Evolutionary conservation across 2,329 filamentous ascomycete genomes (phyloP), one percentile per base, ranked within the genome.

Genomic region (Diaporthe capsici): DNA sequence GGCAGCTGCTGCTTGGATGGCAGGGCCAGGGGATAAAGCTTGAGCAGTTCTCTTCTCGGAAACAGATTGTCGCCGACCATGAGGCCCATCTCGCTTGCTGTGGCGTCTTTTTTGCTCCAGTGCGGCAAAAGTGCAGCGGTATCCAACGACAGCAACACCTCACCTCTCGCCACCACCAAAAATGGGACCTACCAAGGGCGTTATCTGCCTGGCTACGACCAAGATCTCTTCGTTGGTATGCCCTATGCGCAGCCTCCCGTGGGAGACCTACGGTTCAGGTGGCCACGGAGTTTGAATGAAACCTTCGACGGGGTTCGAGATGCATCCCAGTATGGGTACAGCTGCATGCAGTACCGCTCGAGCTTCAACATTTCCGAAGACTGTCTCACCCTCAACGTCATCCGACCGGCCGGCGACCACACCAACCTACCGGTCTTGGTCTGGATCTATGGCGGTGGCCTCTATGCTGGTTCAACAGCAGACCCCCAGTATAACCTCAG

Each of bases 401-500:
- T 88, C 31, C 83, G 86, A 1, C 85, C 86, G 0, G 77, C 84
- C 0, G 83, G 82, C 1, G 80, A 79, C n/a, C 73, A 81, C 17
- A 80, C 82, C 12, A 81, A 79, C 0, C 79, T 87, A 3, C 86
- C 86, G 2, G 86, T 88, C 58, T 73, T 85, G 0, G 81, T 85
- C 1, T 94, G 91, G 91, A 90, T 93, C 37, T 90, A 92, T 77
- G 86, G 89, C 17, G 90, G 90, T 44, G 89, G 88, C 2, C 85
- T 90, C 7, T 87, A 84, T 71, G 83, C 85, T 44, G 91, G 91
- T 1, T 84, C 86, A 80, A 80, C 86, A 78, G 78, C 83, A 76
- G 90, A 92, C 76, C 84, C 88, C 7, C 87, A 91, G 72, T 94
- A 94, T 81, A 93, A 94, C 79, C 85, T 93, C 49, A 91, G 90